Percentiles rank a stretch among this genome's conserved stretches.
Conservation (phyloP, 345 rosid species). For the Syzygium aqueum region DNA sequence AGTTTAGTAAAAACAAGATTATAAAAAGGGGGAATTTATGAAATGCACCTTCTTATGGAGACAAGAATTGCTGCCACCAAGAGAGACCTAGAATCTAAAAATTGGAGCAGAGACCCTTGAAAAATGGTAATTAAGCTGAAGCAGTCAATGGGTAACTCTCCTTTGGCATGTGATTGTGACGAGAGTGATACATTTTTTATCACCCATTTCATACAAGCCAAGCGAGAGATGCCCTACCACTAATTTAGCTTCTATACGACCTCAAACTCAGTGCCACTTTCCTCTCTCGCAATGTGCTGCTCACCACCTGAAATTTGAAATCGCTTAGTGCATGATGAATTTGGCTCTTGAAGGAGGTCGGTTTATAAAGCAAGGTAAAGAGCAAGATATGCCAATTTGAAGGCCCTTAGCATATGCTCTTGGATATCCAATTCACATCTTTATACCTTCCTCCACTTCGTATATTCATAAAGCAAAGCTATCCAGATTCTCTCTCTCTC, state of each 20-base stretch:
- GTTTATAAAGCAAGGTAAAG: not conserved
- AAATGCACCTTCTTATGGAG: not conserved
- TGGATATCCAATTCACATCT: not conserved
- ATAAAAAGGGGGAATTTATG: not conserved
- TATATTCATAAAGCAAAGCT: not conserved
- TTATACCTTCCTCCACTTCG: not conserved
- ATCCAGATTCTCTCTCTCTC: not conserved
- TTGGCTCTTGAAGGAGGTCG: not conserved
- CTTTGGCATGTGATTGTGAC: not conserved
- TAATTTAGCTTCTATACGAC: not conserved
- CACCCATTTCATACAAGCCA: not conserved
- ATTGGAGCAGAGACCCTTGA: not conserved
- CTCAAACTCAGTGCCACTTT: not conserved
- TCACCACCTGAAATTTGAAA: not conserved
- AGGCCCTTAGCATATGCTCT: not conserved
- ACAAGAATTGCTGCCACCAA: not conserved
- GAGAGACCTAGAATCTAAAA: not conserved
- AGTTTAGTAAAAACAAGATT: not conserved
- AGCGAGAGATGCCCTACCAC: constrained; percentile 14
- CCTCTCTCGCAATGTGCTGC: not conserved
- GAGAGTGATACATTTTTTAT: not conserved
- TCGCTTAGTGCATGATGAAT: not conserved
- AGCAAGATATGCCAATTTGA: not conserved
- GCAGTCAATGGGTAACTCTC: constrained; percentile 1
- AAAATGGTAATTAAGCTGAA: not conserved